Percentiles rank a stretch among this genome's conserved stretches.
phyloP scores from a whole-genome alignment of 345 rosid genomes.

The Geranium brycei region DNA sequence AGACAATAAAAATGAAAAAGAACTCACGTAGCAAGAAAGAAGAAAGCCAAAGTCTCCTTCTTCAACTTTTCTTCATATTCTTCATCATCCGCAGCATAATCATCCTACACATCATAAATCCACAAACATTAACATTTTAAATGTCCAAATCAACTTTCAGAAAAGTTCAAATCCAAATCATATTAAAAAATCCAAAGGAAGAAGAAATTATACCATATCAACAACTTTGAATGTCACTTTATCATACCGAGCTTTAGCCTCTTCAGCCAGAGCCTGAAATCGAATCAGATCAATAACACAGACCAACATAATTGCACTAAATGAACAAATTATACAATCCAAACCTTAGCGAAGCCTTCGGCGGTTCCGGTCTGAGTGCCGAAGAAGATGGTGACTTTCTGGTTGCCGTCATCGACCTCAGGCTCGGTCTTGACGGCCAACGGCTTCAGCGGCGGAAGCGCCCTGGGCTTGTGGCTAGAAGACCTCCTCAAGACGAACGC shows the following conservation, averaged over 20 bases:
- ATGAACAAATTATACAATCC: not conserved
- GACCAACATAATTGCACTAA: not conserved
- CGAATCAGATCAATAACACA: not conserved
- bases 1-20: not conserved
- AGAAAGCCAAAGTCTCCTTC: constrained; percentile 66
- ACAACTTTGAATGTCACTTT: constrained; percentile 64
- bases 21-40: constrained; percentile 95
- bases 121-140: not conserved
- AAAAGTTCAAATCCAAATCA: not conserved
- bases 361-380: constrained; percentile 98
- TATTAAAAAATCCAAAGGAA: constrained; percentile 1
- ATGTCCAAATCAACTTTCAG: not conserved
- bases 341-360: constrained; percentile 93
- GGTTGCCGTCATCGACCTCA: constrained; percentile 62
- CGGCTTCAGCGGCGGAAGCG: constrained; percentile 39
- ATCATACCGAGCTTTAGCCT: constrained; percentile 78
- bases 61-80: constrained; percentile 85
- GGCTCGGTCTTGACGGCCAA: constrained; percentile 39
- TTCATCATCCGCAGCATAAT: constrained; percentile 89
- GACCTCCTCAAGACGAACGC: constrained; percentile 74
- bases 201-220: constrained; percentile 52
- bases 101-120: constrained; percentile 38
- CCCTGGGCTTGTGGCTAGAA: constrained; percentile 25
- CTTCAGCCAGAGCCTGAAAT: constrained; percentile 55
- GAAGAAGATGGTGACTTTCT: constrained; percentile 67